Conservation (phyloP, 2,329 filamentous ascomycete species). For the Intubia oerlemansii region DNA sequence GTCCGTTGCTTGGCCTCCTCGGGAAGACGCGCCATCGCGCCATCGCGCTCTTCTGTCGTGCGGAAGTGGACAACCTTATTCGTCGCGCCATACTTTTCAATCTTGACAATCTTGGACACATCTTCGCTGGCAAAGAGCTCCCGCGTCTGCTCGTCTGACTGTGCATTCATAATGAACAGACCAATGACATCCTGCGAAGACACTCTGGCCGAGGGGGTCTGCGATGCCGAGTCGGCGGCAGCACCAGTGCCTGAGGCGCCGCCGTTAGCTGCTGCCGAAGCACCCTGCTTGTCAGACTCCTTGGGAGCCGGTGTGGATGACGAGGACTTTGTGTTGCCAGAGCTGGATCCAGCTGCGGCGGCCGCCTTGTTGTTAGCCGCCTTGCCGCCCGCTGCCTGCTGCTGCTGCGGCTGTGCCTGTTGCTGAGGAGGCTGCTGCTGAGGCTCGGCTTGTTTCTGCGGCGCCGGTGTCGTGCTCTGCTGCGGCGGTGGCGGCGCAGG, state of each 20-base stretch:
- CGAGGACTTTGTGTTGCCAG: conserved; percentile 17
- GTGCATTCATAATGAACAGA: conserved; percentile 76
- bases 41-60: conserved; percentile 57
- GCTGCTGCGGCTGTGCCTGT: conserved; percentile 15
- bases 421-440: no score
- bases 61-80: conserved; percentile 80
- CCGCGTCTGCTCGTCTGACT: conserved; percentile 61
- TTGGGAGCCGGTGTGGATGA: conserved; percentile 23
- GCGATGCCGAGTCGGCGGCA: no score
- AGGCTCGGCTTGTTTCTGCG: no score
- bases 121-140: conserved; percentile 72
- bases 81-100: conserved; percentile 58
- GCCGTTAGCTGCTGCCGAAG: conserved; percentile 27
- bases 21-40: conserved; percentile 52
- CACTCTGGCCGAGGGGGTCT: conserved; percentile 39
- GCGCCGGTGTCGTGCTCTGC: conserved; percentile 3
- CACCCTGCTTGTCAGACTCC: conserved; percentile 32
- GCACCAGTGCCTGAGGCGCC: conserved; percentile 29
- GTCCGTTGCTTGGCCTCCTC: conserved; percentile 55
- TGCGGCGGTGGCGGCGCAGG: conserved; percentile 5
- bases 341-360: conserved; percentile 10
- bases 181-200: conserved; percentile 50
- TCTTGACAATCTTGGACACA: conserved; percentile 54
- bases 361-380: conserved; percentile 16
- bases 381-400: conserved; percentile 7